These are phyloP conservation scores for Alectoria sarmentosa DNA, from an alignment of 495 filamentous ascomycete species.

Conservation along the genomic window DNA sequence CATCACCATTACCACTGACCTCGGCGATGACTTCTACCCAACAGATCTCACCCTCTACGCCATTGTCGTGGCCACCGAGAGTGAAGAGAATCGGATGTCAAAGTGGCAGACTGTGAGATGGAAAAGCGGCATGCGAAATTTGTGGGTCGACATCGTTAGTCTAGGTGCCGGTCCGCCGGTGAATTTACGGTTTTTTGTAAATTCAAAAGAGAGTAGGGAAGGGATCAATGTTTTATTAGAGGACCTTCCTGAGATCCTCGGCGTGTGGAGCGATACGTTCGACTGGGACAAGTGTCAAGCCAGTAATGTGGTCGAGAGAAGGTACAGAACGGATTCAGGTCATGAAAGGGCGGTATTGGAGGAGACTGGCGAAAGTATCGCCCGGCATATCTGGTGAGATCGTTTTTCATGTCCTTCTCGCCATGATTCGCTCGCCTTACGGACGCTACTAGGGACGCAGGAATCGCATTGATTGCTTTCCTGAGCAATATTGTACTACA, in stretches of 20 bases:
- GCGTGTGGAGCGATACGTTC: conserved; percentile 50
- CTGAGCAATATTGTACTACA: conserved; percentile 22
- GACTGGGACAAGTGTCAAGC: conserved; percentile 33
- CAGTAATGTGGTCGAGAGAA: conserved; percentile 47
- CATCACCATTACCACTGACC: conserved; percentile 81
- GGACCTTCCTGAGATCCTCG: conserved; percentile 41
- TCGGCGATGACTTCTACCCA: conserved; percentile 78
- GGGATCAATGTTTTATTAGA: conserved; percentile 6
- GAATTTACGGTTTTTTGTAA: conserved; percentile 31
- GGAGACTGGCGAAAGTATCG: conserved; percentile 92
- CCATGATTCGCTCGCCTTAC: not conserved
- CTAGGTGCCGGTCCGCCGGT: conserved; percentile 18
- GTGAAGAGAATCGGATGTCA: conserved; percentile 38
- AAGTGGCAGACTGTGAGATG: conserved; percentile 41
- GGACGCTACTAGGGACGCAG: conserved; percentile 53
- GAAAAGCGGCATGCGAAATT: conserved; percentile 47
- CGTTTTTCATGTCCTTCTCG: not conserved
- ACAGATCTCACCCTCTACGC: conserved; percentile 49
- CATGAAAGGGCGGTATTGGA: conserved; percentile 57
- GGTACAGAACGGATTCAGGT: conserved; percentile 34
- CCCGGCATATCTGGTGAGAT: conserved; percentile 82
- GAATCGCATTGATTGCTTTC: conserved; percentile 48
- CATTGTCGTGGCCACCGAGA: conserved; percentile 25
- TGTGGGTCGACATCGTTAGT: conserved; percentile 35
- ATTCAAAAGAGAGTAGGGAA: conserved; percentile 7